Evolutionary conservation across 768 basidiomycete genomes (phyloP).

Genomic region (Kwoniella dendrophila): DNA sequence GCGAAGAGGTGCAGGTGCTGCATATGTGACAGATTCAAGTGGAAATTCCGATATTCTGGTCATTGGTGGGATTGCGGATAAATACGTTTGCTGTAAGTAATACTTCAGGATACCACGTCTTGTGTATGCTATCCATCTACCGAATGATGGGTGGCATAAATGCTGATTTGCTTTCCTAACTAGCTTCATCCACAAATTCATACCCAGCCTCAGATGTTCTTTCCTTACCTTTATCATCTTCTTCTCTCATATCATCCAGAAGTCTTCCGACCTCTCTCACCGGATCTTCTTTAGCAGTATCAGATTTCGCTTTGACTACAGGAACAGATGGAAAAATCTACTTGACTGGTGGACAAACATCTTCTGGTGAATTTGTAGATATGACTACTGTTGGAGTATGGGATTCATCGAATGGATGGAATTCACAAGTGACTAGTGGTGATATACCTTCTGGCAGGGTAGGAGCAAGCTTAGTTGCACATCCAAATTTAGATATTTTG

Average conservation of each 20-base stretch:
- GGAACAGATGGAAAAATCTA: conserved; percentile 36
- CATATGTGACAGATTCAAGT: conserved; percentile 30
- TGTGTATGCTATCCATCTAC: not conserved
- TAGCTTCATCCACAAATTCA: conserved; percentile 44
- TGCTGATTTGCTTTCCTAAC: not conserved
- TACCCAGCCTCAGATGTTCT: conserved; percentile 51
- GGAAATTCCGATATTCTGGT: conserved; percentile 40
- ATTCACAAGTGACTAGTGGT: conserved; percentile 40
- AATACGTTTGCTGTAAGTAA: conserved; percentile 52
- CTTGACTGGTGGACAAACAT: conserved; percentile 47
- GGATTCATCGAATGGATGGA: conserved; percentile 43
- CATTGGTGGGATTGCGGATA: conserved; percentile 52
- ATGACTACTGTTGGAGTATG: conserved; percentile 46
- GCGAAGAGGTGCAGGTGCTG: conserved; percentile 45
- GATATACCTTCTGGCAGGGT: conserved; percentile 47
- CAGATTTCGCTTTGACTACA: conserved; percentile 50
- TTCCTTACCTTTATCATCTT: conserved; percentile 39
- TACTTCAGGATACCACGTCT: not conserved
- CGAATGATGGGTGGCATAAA: not conserved
- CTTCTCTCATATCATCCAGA: conserved; percentile 31
- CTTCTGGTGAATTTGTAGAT: conserved; percentile 43
- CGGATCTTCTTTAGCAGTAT: conserved; percentile 42
- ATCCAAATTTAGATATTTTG: conserved; percentile 49
- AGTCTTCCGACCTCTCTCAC: conserved; percentile 37
- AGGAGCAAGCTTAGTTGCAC: conserved; percentile 51